These are phyloP conservation scores for Alternaria arborescens DNA, from an alignment of 2,329 filamentous ascomycete genomes.

Conservation along the genomic window DNA sequence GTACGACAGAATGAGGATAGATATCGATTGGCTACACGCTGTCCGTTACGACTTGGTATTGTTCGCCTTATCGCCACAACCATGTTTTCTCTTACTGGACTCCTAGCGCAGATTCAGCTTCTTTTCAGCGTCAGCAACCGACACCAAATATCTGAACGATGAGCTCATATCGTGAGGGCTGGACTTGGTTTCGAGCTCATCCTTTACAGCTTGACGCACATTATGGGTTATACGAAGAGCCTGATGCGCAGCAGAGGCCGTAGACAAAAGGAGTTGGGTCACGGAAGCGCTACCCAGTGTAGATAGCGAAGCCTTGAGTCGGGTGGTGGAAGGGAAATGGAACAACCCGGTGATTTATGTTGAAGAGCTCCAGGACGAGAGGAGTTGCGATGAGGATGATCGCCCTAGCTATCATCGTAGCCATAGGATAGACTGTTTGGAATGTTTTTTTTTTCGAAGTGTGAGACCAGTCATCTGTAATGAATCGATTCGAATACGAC, in stretches of 20 bases:
- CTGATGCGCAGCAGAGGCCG: too few relatives aligned
- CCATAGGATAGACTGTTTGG: too few relatives aligned
- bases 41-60: accelerated
- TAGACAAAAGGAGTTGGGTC: accelerated
- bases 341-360: accelerated
- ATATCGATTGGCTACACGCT: accelerated
- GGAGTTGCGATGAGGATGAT: accelerated
- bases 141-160: accelerated
- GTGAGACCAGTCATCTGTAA: too few relatives aligned
- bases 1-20: accelerated
- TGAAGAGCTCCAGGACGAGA: too few relatives aligned
- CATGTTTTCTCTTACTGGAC: background rate
- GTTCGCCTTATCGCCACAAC: background rate
- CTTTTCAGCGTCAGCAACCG: background rate
- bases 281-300: too few relatives aligned
- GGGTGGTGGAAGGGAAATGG: accelerated
- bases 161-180: accelerated
- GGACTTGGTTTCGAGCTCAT: background rate
- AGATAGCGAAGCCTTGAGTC: too few relatives aligned
- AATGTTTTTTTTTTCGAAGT: accelerated
- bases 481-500: accelerated
- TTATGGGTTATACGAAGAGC: too few relatives aligned
- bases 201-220: accelerated
- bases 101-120: accelerated
- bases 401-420: accelerated